Evolutionary conservation across 148 eudicot genomes (phyloP).

Genomic region (Chenopodium album): DNA sequence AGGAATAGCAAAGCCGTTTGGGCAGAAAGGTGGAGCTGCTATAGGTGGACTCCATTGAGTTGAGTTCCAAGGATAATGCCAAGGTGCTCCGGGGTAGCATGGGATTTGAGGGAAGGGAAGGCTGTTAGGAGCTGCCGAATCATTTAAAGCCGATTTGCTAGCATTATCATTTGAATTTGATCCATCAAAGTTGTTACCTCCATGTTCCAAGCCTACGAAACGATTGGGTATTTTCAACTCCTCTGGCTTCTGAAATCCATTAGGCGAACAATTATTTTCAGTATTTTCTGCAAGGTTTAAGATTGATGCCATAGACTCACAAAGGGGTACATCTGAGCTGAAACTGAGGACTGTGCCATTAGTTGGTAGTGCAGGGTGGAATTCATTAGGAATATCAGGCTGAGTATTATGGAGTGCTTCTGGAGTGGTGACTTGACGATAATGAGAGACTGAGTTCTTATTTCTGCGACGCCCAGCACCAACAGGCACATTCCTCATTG

Average conservation of each 20-base stretch:
- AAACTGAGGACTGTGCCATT: constrained; percentile 47
- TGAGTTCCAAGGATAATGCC: constrained; percentile 40
- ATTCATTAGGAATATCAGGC: constrained; percentile 38
- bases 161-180: constrained; percentile 29
- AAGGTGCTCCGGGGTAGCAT: constrained; percentile 44
- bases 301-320: constrained; percentile 56
- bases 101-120: constrained; percentile 39
- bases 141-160: constrained; percentile 18
- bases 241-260: constrained; percentile 29
- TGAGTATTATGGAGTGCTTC: constrained; percentile 35
- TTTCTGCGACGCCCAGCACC: constrained; percentile 79
- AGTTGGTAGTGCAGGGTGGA: constrained; percentile 32
- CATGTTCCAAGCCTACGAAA: constrained; percentile 15
- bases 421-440: constrained; percentile 33
- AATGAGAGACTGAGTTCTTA: constrained; percentile 44
- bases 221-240: constrained; percentile 25
- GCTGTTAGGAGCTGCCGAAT: constrained; percentile 18
- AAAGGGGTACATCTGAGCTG: constrained; percentile 47
- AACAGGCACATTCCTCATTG: constrained; percentile 72
- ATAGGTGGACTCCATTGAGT: constrained; percentile 23
- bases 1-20: constrained; percentile 45
- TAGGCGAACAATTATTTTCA: constrained; percentile 21
- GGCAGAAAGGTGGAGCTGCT: constrained; percentile 39
- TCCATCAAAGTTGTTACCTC: constrained; percentile 28
- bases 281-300: constrained; percentile 44